A percentile compares a stretch with the other conserved stretches of the same genome.
Evolutionary conservation across 805 yeast genomes (phyloP).

Genomic region (Phaffomyces thermotolerans): DNA sequence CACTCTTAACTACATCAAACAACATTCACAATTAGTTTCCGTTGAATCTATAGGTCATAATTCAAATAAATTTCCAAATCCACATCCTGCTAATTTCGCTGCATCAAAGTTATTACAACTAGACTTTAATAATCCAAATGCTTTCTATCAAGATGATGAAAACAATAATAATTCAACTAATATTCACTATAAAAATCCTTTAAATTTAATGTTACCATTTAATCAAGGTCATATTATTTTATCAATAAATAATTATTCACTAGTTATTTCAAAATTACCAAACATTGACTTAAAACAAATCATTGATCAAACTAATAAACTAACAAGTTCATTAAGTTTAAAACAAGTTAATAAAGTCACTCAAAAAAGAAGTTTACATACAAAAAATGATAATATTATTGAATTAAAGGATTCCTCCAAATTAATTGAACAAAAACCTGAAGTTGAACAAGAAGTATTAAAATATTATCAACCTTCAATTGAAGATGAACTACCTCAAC

Average conservation of each 20-base stretch:
- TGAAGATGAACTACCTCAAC: conserved; percentile 7
- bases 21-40: conserved; percentile 27
- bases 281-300: conserved; percentile 5
- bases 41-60: conserved; percentile 16
- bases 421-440: conserved; percentile 2
- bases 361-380: conserved; percentile 5
- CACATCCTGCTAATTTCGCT: conserved; percentile 31
- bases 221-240: conserved; percentile 14
- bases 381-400: conserved; percentile 1
- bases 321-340: neutral
- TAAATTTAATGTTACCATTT: conserved; percentile 15
- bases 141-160: conserved; percentile 15
- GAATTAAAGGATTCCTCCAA: neutral
- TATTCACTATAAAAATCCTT: conserved; percentile 11
- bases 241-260: conserved; percentile 13
- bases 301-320: neutral
- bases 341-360: neutral
- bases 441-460: conserved; percentile 2
- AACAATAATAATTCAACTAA: conserved; percentile 2
- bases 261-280: conserved; percentile 12
- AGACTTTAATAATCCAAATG: conserved; percentile 18
- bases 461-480: conserved; percentile 14
- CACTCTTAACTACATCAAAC: conserved; percentile 32
- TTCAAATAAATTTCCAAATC: conserved; percentile 19
- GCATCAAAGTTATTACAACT: conserved; percentile 25